Evolutionary conservation across 2,329 filamentous ascomycete genomes (phyloP).

Genomic region (Fusarium denticulatum): DNA sequence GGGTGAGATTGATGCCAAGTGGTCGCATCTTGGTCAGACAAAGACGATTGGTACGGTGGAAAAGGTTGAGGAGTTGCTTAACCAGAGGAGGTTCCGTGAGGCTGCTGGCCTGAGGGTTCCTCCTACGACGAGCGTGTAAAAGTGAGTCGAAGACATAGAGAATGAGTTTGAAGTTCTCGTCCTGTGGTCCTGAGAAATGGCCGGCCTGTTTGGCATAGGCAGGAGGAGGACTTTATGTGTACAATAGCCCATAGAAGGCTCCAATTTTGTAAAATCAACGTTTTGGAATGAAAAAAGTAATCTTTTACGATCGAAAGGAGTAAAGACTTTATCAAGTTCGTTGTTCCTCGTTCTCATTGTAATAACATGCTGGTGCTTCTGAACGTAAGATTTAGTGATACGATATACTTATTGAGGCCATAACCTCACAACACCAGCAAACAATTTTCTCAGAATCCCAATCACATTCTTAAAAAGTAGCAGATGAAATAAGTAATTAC

Average conservation of each 20-base stretch:
- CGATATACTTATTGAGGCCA: background rate
- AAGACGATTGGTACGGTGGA: constrained; percentile 61
- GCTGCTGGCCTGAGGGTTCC: constrained; percentile 44
- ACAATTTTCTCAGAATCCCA: background rate
- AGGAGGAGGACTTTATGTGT: constrained; percentile 30
- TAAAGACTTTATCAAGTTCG: background rate
- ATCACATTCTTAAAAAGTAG: background rate
- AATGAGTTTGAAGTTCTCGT: background rate
- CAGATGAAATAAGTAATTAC: no score
- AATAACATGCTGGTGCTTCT: background rate
- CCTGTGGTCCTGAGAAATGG: constrained; percentile 6
- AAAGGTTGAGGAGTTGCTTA: constrained; percentile 67
- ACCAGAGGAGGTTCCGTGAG: constrained; percentile 59
- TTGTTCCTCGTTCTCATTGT: background rate
- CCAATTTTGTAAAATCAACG: constrained; percentile 35
- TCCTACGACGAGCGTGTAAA: constrained; percentile 35
- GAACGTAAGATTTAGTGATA: background rate
- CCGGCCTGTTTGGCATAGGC: constrained; percentile 2
- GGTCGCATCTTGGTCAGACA: constrained; percentile 65
- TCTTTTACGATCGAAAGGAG: background rate
- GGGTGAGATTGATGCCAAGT: constrained; percentile 59
- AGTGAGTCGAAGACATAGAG: background rate
- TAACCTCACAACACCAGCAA: background rate
- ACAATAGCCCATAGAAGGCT: constrained; percentile 40
- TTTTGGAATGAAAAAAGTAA: constrained; percentile 10